Base-by-base conservation (phyloP, 352 stramenopile genomes). In the Globisporangium uncinulatum region DNA sequence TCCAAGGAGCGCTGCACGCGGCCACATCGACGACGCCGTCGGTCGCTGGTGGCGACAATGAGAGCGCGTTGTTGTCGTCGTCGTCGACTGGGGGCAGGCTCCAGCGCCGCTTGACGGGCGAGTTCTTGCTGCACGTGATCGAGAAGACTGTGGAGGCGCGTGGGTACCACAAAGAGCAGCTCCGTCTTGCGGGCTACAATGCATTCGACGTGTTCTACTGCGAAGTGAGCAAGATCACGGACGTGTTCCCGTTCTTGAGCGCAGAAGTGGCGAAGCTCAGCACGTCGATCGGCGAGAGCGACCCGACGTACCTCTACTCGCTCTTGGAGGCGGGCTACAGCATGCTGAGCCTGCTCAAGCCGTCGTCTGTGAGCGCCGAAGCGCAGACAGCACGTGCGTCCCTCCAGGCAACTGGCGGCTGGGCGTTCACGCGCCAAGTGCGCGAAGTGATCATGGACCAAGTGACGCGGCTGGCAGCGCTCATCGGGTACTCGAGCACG, bases 131-230 rank as follows among this genome's bases (percentile, higher is more conserved):
- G 20, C 74, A 83, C 53, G 83, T 81, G 15, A 95, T 93, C 46
- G 76, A 91, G 50, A 72, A 70, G 49, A 85, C 78, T 15, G 81
- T 95, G 10, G 66, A 87, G 15, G 68, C 77, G 17, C 85, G 85
- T 36, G 85, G 85, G 2, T 88, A 95, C 51, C 66, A 87, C 46
- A 84, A 80, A 19, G 83, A 93, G 17, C 74, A 93, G 62, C 82
- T 95, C 21, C 75, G 75, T 17, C 64, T 91, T 6, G 81, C 85
- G 8, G 85, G 85, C 3, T 95, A 91, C 69, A 92, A 88, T 54
- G 74, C 83, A 3, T 92, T 95, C 63, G 85, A 95, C 66, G 82
- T 93, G 19, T 95, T 95, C 46, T 95, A 91, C 52, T 92, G 78
- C 49, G 85, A 95, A 70, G 79, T 93, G 29, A 93, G 74, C 66